Base-by-base conservation (phyloP, 495 filamentous ascomycete genomes). In the Tuber aestivum region DNA sequence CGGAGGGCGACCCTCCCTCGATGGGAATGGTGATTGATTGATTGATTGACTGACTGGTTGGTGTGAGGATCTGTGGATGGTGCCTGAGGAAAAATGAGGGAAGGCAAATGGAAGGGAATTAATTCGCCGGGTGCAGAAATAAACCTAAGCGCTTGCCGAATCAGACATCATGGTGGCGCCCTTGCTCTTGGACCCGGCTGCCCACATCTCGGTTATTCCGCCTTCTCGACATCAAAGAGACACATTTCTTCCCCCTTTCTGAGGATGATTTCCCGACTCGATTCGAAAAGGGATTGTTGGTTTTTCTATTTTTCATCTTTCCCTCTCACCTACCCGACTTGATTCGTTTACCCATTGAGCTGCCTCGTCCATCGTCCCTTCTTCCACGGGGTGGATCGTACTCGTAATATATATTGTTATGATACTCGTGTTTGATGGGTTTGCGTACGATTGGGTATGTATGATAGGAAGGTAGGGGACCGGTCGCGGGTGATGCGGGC, bases 91-190 rank as follows among this genome's bases (percentile, higher is more conserved):
- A 65, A 65, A 65, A 65, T 65, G 5, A 32, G 27, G 56, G 12
- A 32, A 32, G 56, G 56, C 56, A 32, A n/a, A 65, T 16, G 16
- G 56, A 65, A 65, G 56, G 56, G 56, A 65, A 32, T 32, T 16
- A 32, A 65, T 65, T 65, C 56, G 56, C 27, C 56, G n/a, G n/a
- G 56, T 65, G 56, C 56, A 61, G 23, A 65, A 65, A 16, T 32
- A 65, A 16, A 65, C n/a, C 56, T 32, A 65, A 65, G 56, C 56
- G 56, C 56, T 65, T 32, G 56, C n/a, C 56, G 56, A 65, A 65
- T 65, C 56, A 65, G n/a, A 65, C 12, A 16, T 32, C 56, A 32
- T 0, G 56, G 56, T 65, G 56, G 56, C 8, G 50, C 8, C 18
- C 50, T n/a, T 56, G 27, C n/a, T 27, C 27, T 3, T n/a, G n/a